A percentile compares a stretch with the other conserved stretches of the same genome.
These are phyloP conservation scores for Suillus decipiens DNA, from an alignment of 768 basidiomycete species.

Conservation along the genomic window DNA sequence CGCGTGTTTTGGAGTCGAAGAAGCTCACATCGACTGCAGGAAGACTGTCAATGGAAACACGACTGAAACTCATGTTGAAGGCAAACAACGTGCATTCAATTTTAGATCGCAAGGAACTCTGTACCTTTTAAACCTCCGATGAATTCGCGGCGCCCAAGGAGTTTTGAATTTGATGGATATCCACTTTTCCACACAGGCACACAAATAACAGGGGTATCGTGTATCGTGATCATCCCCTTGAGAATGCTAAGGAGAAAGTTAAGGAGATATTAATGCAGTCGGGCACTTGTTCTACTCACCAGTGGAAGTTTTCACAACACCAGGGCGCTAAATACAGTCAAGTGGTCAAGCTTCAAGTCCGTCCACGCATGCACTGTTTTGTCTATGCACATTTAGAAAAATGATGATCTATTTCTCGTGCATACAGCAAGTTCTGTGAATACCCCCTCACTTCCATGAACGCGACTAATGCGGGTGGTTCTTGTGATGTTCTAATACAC, in stretches of 20 bases:
- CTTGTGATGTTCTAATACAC: conserved; percentile 78
- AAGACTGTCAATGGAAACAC: conserved; percentile 6
- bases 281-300: neutral
- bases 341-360: neutral
- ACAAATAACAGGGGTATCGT: neutral
- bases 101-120: neutral
- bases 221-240: neutral
- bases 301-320: neutral
- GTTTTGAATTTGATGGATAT: neutral
- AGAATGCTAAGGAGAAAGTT: neutral
- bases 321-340: neutral
- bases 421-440: conserved; percentile 13
- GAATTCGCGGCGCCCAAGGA: neutral
- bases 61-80: conserved; percentile 10
- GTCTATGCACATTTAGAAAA: neutral
- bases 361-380: neutral
- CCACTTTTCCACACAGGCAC: neutral
- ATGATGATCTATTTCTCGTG: conserved; percentile 24
- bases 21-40: neutral
- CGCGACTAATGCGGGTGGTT: conserved; percentile 74
- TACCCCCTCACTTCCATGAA: conserved; percentile 9
- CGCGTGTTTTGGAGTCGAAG: conserved; percentile 5
- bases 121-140: conserved; percentile 1
- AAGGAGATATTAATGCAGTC: neutral
- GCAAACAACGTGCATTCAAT: neutral